These are phyloP conservation scores for Helminthosporium solani DNA, from an alignment of 2,329 filamentous ascomycete genomes.

Conservation along the genomic window DNA sequence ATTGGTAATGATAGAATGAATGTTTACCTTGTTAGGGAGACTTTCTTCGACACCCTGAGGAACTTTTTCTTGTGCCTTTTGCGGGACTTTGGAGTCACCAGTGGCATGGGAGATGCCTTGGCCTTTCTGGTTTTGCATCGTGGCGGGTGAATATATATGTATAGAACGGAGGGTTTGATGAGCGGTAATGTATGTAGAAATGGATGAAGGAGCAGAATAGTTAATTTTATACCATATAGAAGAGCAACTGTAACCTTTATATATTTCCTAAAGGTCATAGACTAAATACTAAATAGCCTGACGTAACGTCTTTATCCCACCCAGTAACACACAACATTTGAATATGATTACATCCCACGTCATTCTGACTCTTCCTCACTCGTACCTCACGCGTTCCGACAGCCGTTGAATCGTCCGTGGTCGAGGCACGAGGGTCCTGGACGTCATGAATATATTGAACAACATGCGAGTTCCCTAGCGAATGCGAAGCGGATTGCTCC, in stretches of 20 bases:
- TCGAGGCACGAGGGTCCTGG: background rate
- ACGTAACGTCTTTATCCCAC: background rate
- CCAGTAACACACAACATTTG: no score
- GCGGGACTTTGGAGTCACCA: constrained; percentile 44
- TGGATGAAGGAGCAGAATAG: no score
- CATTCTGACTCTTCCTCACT: background rate
- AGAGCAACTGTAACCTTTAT: no score
- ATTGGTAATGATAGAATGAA: background rate
- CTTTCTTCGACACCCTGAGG: constrained; percentile 43
- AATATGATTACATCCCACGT: background rate
- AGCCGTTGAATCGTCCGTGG: background rate
- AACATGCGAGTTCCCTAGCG: background rate
- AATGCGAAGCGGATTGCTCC: background rate
- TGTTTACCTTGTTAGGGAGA: constrained; percentile 39
- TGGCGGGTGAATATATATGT: background rate
- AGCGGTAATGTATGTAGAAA: background rate
- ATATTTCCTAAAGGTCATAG: no score
- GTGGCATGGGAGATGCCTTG: constrained; percentile 47
- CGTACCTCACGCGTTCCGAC: background rate
- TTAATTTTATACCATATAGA: no score
- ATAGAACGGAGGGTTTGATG: background rate
- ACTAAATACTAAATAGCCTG: no score
- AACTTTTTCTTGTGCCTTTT: constrained; percentile 42
- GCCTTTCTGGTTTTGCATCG: constrained; percentile 38
- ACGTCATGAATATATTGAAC: background rate